Base-by-base conservation (phyloP, 495 filamentous ascomycete genomes). In the Chaetomium fimeti region DNA sequence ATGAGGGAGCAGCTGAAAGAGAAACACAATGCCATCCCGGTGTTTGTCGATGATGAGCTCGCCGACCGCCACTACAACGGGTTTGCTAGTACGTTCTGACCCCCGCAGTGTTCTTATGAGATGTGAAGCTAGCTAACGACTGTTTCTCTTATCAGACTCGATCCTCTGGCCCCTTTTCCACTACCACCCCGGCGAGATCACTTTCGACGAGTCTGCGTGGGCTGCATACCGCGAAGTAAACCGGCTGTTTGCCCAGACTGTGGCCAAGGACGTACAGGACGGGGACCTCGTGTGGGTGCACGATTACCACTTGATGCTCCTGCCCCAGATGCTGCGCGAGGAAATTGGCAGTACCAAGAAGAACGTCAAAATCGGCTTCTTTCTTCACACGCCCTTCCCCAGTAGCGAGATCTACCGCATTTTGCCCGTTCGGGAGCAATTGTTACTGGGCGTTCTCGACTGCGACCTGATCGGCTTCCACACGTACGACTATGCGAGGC, bases 121-220 rank as follows among this genome's bases (percentile, higher is more conserved):
- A 15, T 24, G 3, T 36, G 1, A 58, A 4, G 18, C 3, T 20
- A 5, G 16, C 45, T 57, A 52, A 69, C 54, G 12, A 5, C 11
- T 16, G 4, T 56, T 15, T 47, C 12, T 29, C 47, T 6, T 48
- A 9, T 20, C 69, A 96, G 92, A 98, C 74, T 91, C 89, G 2
- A 96, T 96, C 67, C 85, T 97, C 36, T 98, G 93, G 93, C 93
- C 93, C 5, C 86, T 96, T 15, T 92, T 98, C 72, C 93, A 97
- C 79, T 98, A 97, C 76, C 92, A 97, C 71, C 90, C 92, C 15
- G 92, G 91, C 56, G 93, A 97, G 79, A 91, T 96, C 58, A 89
- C 84, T 42, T 97, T 96, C 74, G 87, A 94, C 71, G 92, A 97
- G 73, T 86, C 83, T 9, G 85, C 90, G 5, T 97, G 93, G 93